phyloP scores from a whole-genome alignment of 106 monocot genomes.

The Ottelia alismoides region DNA sequence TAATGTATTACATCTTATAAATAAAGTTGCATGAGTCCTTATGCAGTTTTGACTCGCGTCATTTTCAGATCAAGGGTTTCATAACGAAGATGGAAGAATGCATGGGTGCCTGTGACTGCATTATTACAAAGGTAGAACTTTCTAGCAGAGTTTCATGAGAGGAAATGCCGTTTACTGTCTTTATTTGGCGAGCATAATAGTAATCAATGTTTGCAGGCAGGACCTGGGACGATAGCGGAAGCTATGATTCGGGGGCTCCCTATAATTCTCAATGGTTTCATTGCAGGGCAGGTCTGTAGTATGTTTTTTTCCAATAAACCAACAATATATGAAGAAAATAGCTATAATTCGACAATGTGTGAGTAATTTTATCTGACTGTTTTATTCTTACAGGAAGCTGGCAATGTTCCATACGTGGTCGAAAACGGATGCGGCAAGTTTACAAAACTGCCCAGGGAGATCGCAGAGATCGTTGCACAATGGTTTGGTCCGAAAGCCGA shows the following conservation, averaged over 20 bases:
- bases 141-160: background rate
- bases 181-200: background rate
- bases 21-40: background rate
- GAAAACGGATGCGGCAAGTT: constrained; percentile 95
- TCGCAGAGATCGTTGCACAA: constrained; percentile 60
- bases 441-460: constrained; percentile 70
- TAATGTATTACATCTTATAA: too few relatives aligned
- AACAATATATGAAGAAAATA: too few relatives aligned
- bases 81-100: constrained; percentile 95
- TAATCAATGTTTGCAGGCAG: constrained; percentile 45
- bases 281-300: constrained; percentile 99
- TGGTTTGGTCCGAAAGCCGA: constrained; percentile 85
- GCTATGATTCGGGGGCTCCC: constrained; percentile 96
- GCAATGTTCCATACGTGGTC: constrained; percentile 97
- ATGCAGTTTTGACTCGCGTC: background rate
- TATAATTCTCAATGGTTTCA: constrained; percentile 87
- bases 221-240: constrained; percentile 97
- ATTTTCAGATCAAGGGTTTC: constrained; percentile 73
- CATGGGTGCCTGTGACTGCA: constrained; percentile 98
- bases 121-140: constrained; percentile 82
- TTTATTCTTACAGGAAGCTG: constrained; percentile 99
- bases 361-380: too few relatives aligned
- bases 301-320: too few relatives aligned
- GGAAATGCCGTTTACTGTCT: background rate
- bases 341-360: too few relatives aligned